phyloP scores from a whole-genome alignment of 2,329 filamentous ascomycete genomes.

The Alternaria incomplexa region DNA sequence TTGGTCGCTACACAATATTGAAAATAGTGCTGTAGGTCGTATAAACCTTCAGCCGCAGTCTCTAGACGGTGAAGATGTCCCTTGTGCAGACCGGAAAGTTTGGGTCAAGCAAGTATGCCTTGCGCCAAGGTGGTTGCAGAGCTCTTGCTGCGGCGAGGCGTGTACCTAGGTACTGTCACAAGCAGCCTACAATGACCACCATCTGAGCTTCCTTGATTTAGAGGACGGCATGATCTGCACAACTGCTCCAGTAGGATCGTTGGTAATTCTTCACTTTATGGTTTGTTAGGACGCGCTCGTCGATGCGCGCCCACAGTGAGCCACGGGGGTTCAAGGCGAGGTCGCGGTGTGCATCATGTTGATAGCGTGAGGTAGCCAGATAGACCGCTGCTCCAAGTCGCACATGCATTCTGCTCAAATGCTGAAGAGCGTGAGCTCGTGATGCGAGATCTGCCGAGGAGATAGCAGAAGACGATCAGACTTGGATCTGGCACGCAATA shows the following conservation, averaged over 20 bases:
- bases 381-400: background rate
- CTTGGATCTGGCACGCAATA: background rate
- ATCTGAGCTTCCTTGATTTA: background rate
- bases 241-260: background rate
- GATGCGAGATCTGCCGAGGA: no score
- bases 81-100: background rate
- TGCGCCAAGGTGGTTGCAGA: background rate
- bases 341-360: background rate
- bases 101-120: background rate
- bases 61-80: background rate
- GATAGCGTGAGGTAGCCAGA: background rate
- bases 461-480: background rate
- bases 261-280: background rate
- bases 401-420: background rate
- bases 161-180: background rate
- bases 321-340: background rate
- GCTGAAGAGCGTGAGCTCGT: background rate
- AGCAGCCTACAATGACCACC: background rate
- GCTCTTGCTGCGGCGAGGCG: background rate
- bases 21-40: background rate
- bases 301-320: background rate
- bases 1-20: background rate
- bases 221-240: background rate
- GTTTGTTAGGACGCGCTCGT: background rate
- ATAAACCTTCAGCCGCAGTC: background rate